Conservation (phyloP, 306 rosid species). For the Notholithocarpus densiflorus region DNA sequence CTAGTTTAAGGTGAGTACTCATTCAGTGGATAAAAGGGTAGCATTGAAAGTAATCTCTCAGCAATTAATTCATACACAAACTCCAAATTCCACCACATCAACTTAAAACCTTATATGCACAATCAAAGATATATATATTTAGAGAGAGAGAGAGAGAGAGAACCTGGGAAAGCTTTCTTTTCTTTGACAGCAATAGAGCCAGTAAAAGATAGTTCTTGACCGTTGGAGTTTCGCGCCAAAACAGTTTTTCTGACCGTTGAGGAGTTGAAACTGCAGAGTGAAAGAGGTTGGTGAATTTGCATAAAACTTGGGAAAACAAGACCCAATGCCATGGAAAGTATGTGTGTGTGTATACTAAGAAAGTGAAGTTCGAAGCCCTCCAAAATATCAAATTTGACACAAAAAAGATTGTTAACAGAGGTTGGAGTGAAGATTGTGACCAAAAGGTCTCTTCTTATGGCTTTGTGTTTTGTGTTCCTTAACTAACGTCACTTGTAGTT, state of each 20-base stretch:
- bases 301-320: slow-evolving; percentile 14
- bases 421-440: not conserved
- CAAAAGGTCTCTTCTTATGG: not conserved
- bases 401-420: not conserved
- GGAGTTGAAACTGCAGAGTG: slow-evolving; percentile 6
- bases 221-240: slow-evolving; percentile 41
- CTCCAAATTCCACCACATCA: not conserved
- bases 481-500: slow-evolving; percentile 7
- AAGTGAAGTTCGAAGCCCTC: not conserved
- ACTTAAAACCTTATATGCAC: not conserved
- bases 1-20: not conserved
- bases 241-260: slow-evolving; percentile 22
- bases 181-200: slow-evolving; percentile 28
- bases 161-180: slow-evolving; percentile 38
- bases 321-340: slow-evolving; percentile 24
- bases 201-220: slow-evolving; percentile 29
- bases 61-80: not conserved
- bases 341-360: not conserved
- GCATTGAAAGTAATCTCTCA: not conserved
- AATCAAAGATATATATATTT: not conserved
- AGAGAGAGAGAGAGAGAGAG: not conserved
- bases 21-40: not conserved
- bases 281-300: slow-evolving; percentile 12
- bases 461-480: not conserved
- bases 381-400: not conserved